A percentile compares a stretch with the other conserved stretches of the same genome.
These are phyloP conservation scores for Emmonsiellopsis sp. DNA, from an alignment of 2,329 filamentous ascomycete species.

Conservation along the genomic window DNA sequence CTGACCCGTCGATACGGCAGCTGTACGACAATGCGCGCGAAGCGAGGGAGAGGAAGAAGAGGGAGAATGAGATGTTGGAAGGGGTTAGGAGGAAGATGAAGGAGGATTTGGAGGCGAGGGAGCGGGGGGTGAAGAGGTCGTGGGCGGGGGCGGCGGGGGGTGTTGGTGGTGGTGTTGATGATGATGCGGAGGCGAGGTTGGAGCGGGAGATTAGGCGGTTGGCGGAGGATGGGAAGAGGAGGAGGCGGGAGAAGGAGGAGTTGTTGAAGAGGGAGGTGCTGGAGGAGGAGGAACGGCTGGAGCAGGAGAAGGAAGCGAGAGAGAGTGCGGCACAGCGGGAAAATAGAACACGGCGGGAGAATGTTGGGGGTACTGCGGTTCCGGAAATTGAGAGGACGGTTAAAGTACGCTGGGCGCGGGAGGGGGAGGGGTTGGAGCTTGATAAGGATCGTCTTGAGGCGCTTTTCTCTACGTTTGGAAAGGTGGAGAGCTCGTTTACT, in stretches of 20 bases:
- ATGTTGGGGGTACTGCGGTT: conserved; percentile 33
- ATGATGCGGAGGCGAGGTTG: conserved; percentile 35
- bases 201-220: conserved; percentile 45
- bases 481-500: conserved; percentile 45
- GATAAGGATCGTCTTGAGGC: conserved; percentile 38
- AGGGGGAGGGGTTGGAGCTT: conserved; percentile 36
- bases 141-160: conserved; percentile 29
- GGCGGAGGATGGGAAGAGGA: conserved; percentile 44
- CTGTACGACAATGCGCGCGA: conserved; percentile 70
- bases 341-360: conserved; percentile 22
- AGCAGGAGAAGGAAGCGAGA: conserved; percentile 32
- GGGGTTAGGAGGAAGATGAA: conserved; percentile 65
- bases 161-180: conserved; percentile 38
- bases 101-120: conserved; percentile 74
- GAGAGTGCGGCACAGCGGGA: conserved; percentile 31
- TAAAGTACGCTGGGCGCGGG: conserved; percentile 46
- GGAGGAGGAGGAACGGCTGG: conserved; percentile 26
- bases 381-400: conserved; percentile 49
- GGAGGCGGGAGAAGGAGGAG: conserved; percentile 39
- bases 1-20: conserved; percentile 58
- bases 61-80: conserved; percentile 64
- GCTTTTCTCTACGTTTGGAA: conserved; percentile 47
- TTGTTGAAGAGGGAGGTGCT: conserved; percentile 36
- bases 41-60: conserved; percentile 58
- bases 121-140: conserved; percentile 54